Percentiles rank a stretch among this genome's conserved stretches.
Evolutionary conservation across 2,329 filamentous ascomycete genomes (phyloP).

Genomic region (Pseudogymnoascus sp.): DNA sequence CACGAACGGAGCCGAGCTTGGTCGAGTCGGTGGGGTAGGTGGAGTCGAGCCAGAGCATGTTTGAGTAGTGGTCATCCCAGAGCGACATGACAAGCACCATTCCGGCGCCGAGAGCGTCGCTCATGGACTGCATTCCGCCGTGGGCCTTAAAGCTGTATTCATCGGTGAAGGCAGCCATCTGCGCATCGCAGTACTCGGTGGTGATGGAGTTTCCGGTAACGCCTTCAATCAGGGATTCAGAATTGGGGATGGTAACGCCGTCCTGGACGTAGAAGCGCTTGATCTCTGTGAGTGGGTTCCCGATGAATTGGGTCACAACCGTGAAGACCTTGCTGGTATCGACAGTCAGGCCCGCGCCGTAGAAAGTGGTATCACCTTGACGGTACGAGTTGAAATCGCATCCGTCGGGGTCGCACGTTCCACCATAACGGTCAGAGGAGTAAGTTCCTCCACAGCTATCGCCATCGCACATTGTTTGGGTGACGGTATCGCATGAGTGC

Average conservation of each 20-base stretch:
- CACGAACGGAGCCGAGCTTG: conserved; percentile 42
- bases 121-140: conserved; percentile 49
- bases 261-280: conserved; percentile 50
- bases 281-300: conserved; percentile 42
- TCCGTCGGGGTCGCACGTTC: conserved; percentile 51
- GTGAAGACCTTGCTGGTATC: conserved; percentile 46
- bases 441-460: conserved; percentile 34
- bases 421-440: conserved; percentile 38
- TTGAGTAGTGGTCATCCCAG: conserved; percentile 47
- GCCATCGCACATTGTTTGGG: conserved; percentile 35
- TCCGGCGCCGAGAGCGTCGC: conserved; percentile 43
- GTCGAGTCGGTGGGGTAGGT: conserved; percentile 46
- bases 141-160: conserved; percentile 41
- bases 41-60: conserved; percentile 71
- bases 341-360: conserved; percentile 45
- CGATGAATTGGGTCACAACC: conserved; percentile 52
- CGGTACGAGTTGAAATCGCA: conserved; percentile 58
- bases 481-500: conserved; percentile 42
- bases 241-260: conserved; percentile 44
- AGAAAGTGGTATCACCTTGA: conserved; percentile 48
- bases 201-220: conserved; percentile 46
- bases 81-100: conserved; percentile 59
- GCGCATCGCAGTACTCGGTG: conserved; percentile 46
- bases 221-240: conserved; percentile 36
- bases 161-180: conserved; percentile 49